phyloP scores from a whole-genome alignment of 306 rosid genomes.

The Phaseolus lunatus region DNA sequence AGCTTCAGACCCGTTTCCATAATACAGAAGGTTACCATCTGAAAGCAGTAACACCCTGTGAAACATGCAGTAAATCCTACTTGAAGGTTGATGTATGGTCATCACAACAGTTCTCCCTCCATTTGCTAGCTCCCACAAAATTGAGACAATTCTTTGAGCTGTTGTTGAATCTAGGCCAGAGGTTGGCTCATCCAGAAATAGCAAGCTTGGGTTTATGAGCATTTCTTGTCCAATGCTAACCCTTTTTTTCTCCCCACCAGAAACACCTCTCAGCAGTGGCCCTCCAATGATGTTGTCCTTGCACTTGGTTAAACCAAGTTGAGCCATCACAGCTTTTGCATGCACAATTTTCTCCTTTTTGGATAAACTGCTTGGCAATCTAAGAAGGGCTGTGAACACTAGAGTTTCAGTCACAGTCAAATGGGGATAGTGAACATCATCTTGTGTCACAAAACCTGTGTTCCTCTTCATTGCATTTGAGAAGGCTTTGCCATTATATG shows the following conservation, averaged over 20 bases:
- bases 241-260: constrained; percentile 76
- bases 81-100: constrained; percentile 78
- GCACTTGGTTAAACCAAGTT: constrained; percentile 59
- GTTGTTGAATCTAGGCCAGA: constrained; percentile 72
- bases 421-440: constrained; percentile 58
- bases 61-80: constrained; percentile 61
- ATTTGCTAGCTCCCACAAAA: constrained; percentile 55
- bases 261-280: constrained; percentile 52
- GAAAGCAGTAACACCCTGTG: constrained; percentile 59
- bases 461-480: constrained; percentile 54
- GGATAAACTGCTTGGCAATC: constrained; percentile 54
- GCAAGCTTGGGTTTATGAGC: constrained; percentile 65
- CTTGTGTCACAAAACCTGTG: constrained; percentile 68
- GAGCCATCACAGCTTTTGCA: constrained; percentile 51
- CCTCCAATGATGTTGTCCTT: constrained; percentile 57
- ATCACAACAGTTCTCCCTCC: constrained; percentile 64
- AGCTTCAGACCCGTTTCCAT: constrained; percentile 59
- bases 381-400: constrained; percentile 64
- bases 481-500: constrained; percentile 45
- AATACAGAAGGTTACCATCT: constrained; percentile 63
- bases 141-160: constrained; percentile 61
- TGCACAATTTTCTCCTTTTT: constrained; percentile 45
- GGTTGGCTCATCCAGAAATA: constrained; percentile 72
- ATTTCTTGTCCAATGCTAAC: constrained; percentile 77
- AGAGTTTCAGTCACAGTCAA: constrained; percentile 66